A percentile compares a stretch with the other conserved stretches of the same genome.
Evolutionary conservation across 2,329 filamentous ascomycete species (phyloP).

Genomic region (Alternaria sp.): DNA sequence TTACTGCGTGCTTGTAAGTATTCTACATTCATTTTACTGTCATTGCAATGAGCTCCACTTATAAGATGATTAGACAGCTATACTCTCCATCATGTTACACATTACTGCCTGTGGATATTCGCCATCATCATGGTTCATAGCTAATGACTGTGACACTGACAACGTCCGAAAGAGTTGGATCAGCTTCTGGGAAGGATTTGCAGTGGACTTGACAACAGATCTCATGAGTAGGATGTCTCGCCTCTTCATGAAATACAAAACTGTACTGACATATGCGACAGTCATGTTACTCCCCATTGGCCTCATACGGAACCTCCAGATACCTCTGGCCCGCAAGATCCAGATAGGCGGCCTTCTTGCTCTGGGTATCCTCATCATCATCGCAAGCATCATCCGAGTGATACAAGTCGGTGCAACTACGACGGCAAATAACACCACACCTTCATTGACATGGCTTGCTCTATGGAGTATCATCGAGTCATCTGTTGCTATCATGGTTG

Average conservation of each 20-base stretch:
- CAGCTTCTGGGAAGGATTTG: slow-evolving; percentile 46
- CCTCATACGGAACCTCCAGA: slow-evolving; percentile 22
- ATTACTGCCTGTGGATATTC: background rate
- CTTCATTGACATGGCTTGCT: slow-evolving; percentile 45
- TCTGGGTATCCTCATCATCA: slow-evolving; percentile 31
- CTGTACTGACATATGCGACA: slow-evolving; percentile 1
- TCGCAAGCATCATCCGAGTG: slow-evolving; percentile 32
- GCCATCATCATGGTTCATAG: background rate
- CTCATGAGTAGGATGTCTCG: slow-evolving; percentile 37
- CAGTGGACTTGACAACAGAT: slow-evolving; percentile 48
- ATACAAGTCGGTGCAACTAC: slow-evolving; percentile 41
- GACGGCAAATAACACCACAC: slow-evolving; percentile 25
- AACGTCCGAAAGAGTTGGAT: slow-evolving; percentile 50
- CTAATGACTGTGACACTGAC: slow-evolving; percentile 10
- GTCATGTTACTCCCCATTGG: slow-evolving; percentile 24
- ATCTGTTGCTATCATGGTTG: slow-evolving; percentile 40
- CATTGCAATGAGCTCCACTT: background rate
- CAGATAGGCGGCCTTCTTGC: slow-evolving; percentile 40
- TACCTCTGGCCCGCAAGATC: slow-evolving; percentile 21
- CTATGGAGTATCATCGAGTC: slow-evolving; percentile 49
- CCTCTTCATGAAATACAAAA: background rate
- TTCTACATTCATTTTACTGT: background rate
- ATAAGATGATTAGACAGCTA: background rate
- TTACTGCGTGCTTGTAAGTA: slow-evolving; percentile 45
- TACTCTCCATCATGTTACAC: slow-evolving; percentile 40